Evolutionary conservation across 345 rosid genomes (phyloP), one percentile per base, ranked within the genome.

Genomic region (Draba incana): DNA sequence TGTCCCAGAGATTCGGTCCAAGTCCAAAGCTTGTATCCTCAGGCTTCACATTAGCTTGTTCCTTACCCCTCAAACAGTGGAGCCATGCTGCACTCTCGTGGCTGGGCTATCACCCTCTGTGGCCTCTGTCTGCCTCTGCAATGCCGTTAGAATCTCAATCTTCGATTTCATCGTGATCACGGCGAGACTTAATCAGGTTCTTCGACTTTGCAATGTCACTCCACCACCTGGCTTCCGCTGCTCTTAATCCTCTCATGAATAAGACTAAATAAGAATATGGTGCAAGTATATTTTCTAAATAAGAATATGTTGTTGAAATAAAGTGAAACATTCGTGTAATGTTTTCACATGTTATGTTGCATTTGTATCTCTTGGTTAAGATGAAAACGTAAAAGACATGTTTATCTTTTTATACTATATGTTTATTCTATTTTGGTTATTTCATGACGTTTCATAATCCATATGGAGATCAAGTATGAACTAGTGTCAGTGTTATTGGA

Each of bases 101-200:
- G 47, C 46, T 39, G 31, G 46, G 46, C 46, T 38, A 20, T 25
- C 33, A 20, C 16, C 31, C 2, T 1, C 33, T 38, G 16, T 3
- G 47, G 62, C 47, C 6, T 38, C 47, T 38, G 47, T 23, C 5
- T 57, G 62, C 33, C 3, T 57, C 4, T 57, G 62, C 62, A 38
- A 57, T 20, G 62, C 62, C 16, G 10, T 38, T 38, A 57, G 12
- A 37, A 1, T 57, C 31, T 57, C 31, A 3, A 0, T 10, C 2
- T 11, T 35, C 0, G 2, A 35, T 35, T 1, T 35, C 38, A 1
- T 35, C 2, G 38, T 35, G 10, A 35, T 35, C 10, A 7, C 38
- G 38, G 38, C 38, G 10, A 23, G 30, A 37, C 3, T 57, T 11
- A 8, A 6, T 2, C 30, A 5, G 5, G 1, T 38, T 57, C 31